These are phyloP conservation scores for Colletotrichum kahawae DNA, from an alignment of 2,329 filamentous ascomycete species.

Conservation along the genomic window DNA sequence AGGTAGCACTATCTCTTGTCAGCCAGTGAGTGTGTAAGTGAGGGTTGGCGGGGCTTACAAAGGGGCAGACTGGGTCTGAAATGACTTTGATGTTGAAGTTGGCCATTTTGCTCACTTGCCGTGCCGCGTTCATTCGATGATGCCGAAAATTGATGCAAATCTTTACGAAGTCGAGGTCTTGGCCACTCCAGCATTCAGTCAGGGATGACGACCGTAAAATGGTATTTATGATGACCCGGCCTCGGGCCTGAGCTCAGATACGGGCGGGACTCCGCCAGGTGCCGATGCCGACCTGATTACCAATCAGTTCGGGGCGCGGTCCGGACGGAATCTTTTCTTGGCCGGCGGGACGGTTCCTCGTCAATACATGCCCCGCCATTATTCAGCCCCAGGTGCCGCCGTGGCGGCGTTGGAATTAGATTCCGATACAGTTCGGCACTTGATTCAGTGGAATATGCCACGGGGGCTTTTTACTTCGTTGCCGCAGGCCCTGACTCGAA, in stretches of 20 bases:
- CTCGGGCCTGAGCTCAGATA: not conserved
- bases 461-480: not conserved
- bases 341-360: not conserved
- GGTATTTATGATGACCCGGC: not conserved
- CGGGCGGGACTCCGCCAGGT: constrained; percentile 14
- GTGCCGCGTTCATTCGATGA: constrained; percentile 6
- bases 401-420: not conserved
- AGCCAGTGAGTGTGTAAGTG: constrained; percentile 9
- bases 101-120: constrained; percentile 57
- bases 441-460: not conserved
- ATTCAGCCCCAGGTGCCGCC: not conserved
- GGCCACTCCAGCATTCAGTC: not conserved
- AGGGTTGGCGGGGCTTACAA: constrained; percentile 35
- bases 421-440: not conserved
- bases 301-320: constrained; percentile 12
- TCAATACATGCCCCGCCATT: not conserved
- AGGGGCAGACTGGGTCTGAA: constrained; percentile 82
- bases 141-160: not conserved
- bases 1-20: constrained; percentile 69
- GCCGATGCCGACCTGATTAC: constrained; percentile 13
- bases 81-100: constrained; percentile 79
- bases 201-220: not conserved
- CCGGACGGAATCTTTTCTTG: constrained; percentile 16
- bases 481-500: not conserved
- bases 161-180: too few relatives aligned